Evolutionary conservation across 179 eudicot genomes (phyloP), one percentile per base, ranked within the genome.

Genomic region (Patellifolia procumbens): DNA sequence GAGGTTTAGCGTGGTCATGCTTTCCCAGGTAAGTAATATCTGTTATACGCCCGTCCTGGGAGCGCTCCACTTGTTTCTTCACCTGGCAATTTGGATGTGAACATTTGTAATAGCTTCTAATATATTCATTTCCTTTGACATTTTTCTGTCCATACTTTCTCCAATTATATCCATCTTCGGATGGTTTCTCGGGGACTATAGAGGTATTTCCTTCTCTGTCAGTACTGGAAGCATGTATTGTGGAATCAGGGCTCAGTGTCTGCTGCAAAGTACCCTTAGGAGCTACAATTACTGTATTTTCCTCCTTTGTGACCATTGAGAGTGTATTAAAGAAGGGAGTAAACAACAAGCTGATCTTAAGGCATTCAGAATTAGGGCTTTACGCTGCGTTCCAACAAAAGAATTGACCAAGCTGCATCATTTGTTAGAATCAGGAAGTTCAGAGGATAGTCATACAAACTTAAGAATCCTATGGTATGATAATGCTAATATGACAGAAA

Each of bases 101-200:
- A 78, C 98, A 94, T 82, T 85, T 92, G 89, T 92, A 94, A 84
- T 94, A 94, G 86, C 97, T 91, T 81, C 92, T 84, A 65, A 89
- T 76, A 80, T 85, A 92, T 75, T 87, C 89, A 81, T 92, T 94
- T 78, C 97, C 94, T 84, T 86, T 91, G 52, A 94, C 97, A 79
- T 87, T 81, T 75, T 94, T 94, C 73, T 94, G 98, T 73, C 98
- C 98, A 83, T 94, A 94, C 79, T 92, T 94, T 81, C 98, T 78
- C 98, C 98, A 94, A 78, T 89, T 92, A 81, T 91, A 94, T 76
- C 98, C 98, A 82, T 94, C 98, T 70, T 90, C 93, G 31, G 83
- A 83, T 66, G 91, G 89, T 81, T 90, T 92, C 78, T 87, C 96
- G 63, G 87, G 87, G 64, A 76, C 68, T 70, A 79, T 79, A 32